These are phyloP conservation scores for Larix kaempferi DNA, from an alignment of 75 land plant species.

Conservation along the genomic window DNA sequence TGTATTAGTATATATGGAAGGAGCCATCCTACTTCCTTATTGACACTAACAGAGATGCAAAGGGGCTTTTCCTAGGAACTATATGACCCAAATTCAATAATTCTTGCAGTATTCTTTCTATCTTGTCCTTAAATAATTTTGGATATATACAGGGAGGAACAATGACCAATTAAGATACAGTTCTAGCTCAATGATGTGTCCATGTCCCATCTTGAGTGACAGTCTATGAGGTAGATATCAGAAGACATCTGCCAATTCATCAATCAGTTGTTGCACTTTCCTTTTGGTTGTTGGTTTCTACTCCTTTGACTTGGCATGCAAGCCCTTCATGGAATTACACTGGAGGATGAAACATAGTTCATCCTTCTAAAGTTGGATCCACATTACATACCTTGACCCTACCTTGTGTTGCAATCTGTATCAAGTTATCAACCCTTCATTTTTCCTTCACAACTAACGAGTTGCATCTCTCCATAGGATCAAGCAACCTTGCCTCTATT, in stretches of 20 bases:
- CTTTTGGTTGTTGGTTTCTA: neutral
- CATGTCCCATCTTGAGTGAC: neutral
- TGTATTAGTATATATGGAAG: neutral
- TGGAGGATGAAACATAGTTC: too few relatives aligned
- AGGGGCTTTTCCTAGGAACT: neutral
- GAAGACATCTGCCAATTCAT: neutral
- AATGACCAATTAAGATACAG: neutral
- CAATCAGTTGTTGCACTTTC: neutral
- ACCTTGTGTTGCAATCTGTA: too few relatives aligned
- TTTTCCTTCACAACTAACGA: too few relatives aligned
- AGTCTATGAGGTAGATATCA: neutral
- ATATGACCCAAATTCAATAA: neutral
- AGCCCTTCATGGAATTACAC: neutral
- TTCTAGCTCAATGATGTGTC: neutral
- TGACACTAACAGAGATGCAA: neutral
- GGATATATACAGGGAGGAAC: neutral
- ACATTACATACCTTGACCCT: too few relatives aligned
- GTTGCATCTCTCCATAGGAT: too few relatives aligned
- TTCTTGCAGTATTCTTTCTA: neutral
- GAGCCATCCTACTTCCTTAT: neutral
- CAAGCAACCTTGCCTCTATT: too few relatives aligned
- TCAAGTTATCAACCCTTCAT: too few relatives aligned
- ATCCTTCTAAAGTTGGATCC: too few relatives aligned
- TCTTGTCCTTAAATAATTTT: neutral
- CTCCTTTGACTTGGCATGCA: neutral